Base-by-base conservation (phyloP, 2,329 filamentous ascomycete species). In the Cercospora sp. region DNA sequence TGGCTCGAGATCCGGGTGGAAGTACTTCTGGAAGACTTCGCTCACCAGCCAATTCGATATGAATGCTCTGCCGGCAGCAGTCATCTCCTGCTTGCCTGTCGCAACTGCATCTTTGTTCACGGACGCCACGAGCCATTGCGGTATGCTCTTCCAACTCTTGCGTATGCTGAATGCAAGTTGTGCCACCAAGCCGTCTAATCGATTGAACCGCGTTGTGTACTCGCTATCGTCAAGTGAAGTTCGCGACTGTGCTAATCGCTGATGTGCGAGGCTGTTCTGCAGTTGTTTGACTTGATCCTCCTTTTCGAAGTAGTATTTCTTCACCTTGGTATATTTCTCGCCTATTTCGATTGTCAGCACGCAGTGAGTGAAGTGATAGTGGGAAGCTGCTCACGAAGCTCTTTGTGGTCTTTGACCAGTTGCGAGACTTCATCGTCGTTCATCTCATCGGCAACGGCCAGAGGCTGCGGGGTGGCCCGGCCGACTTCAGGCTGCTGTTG, bases 31-130 rank as follows among this genome's bases (percentile, higher is more conserved):
- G 78, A 98, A 97, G 53, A 98, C 87, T 77, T 97, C 92, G 58
- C 97, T 92, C 26, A 94, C 89, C 5, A 99, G 82, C 93, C 94
- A 99, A 69, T 90, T 88, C 30, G 91, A 91, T 73, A 99, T 93
- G 71, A 94, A 89, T 12, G 94, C 93, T 64, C 94, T 89, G 16
- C 95, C 95, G 26, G 97, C 91, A 5, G 94, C 94, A 6, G 93
- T 98, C 95, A 99, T 99, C 80, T 99, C 95, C 79, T 97, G 94
- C 77, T 94, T 97, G 69, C 94, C 95, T 9, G 90, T 93, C 74
- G 90, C 88, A 64, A 96, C 85, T 0, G 93, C 94, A 75, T 97
- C 94, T 63, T 90, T 85, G 79, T 94, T 97, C 72, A 97, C 91
- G 65, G 89, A 92, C 26, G 85, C 86, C 65, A 89, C 86, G 55